Conservation (phyloP, 257 asterid genomes). For the Gentiana straminea region DNA sequence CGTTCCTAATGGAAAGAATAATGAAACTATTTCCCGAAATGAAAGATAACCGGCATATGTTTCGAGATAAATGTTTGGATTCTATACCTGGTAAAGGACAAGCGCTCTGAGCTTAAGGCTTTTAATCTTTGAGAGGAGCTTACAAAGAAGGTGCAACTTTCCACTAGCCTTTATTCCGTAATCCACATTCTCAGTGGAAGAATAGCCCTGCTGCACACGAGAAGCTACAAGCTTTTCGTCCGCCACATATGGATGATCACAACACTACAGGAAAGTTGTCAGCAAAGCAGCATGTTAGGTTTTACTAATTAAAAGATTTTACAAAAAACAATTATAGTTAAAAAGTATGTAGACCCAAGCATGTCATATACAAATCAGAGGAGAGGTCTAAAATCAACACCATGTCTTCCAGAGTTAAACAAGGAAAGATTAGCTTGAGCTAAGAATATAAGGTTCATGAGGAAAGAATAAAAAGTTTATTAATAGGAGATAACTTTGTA, state of each 20-base stretch:
- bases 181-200: conserved; percentile 37
- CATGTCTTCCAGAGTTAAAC: too few species aligned
- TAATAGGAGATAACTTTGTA: too few species aligned
- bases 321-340: not conserved
- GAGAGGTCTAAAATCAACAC: too few species aligned
- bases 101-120: conserved; percentile 45
- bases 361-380: too few species aligned
- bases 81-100: conserved; percentile 69
- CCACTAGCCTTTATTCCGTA: conserved; percentile 79
- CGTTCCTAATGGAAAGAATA: not conserved
- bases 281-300: not conserved
- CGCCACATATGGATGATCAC: conserved; percentile 77
- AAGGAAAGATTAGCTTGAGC: too few species aligned
- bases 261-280: conserved; percentile 37
- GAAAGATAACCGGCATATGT: not conserved
- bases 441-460: too few species aligned
- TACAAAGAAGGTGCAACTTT: conserved; percentile 62
- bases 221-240: conserved; percentile 41
- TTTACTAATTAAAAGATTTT: not conserved
- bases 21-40: not conserved
- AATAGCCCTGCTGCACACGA: conserved; percentile 28
- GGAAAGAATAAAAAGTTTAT: too few species aligned
- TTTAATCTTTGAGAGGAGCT: conserved; percentile 55
- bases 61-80: conserved; percentile 3
- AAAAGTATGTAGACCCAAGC: too few species aligned